Percentiles rank a stretch among this genome's conserved stretches.
Evolutionary conservation across 2,329 filamentous ascomycete species (phyloP).

Genomic region (Neoarthrinium moseri): DNA sequence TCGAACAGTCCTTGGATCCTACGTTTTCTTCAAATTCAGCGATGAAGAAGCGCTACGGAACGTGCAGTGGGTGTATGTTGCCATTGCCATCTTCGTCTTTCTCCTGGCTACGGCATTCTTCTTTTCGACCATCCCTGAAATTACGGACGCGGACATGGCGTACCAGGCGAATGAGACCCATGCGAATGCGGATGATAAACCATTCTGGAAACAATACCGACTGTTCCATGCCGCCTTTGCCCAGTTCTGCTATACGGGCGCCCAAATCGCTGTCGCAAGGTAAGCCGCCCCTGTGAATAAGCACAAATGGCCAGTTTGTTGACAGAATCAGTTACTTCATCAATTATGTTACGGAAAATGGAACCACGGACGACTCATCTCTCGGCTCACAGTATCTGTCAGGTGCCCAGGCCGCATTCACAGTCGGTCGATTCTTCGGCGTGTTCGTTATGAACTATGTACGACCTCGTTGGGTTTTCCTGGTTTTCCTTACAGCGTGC

Average conservation of each 20-base stretch:
- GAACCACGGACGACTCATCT: slow-evolving; percentile 30
- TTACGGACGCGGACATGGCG: slow-evolving; percentile 66
- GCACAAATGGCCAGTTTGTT: too few relatives aligned
- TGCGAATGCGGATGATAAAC: slow-evolving; percentile 55
- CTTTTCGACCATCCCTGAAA: slow-evolving; percentile 67
- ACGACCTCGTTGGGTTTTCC: slow-evolving; percentile 66
- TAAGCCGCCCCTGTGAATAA: too few relatives aligned
- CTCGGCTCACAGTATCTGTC: slow-evolving; percentile 67
- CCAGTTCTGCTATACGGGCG: slow-evolving; percentile 77
- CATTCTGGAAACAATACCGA: slow-evolving; percentile 69
- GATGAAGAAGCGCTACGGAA: slow-evolving; percentile 58
- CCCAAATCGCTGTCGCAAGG: slow-evolving; percentile 63
- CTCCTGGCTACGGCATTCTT: slow-evolving; percentile 66
- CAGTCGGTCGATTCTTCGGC: slow-evolving; percentile 69
- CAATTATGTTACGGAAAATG: slow-evolving; percentile 62
- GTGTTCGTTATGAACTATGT: slow-evolving; percentile 65
- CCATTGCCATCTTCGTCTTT: slow-evolving; percentile 70
- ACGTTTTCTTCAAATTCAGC: slow-evolving; percentile 68
- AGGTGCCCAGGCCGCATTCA: slow-evolving; percentile 71
- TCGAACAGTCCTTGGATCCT: slow-evolving; percentile 68
- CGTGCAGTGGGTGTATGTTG: slow-evolving; percentile 76
- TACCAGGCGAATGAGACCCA: slow-evolving; percentile 55
- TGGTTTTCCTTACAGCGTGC: slow-evolving; percentile 61
- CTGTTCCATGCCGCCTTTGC: slow-evolving; percentile 74
- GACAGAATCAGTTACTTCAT: slow-evolving; percentile 64